These are phyloP conservation scores for Symbiodinium natans DNA, from an alignment of 73 alveolate genomes.

Conservation along the genomic window DNA sequence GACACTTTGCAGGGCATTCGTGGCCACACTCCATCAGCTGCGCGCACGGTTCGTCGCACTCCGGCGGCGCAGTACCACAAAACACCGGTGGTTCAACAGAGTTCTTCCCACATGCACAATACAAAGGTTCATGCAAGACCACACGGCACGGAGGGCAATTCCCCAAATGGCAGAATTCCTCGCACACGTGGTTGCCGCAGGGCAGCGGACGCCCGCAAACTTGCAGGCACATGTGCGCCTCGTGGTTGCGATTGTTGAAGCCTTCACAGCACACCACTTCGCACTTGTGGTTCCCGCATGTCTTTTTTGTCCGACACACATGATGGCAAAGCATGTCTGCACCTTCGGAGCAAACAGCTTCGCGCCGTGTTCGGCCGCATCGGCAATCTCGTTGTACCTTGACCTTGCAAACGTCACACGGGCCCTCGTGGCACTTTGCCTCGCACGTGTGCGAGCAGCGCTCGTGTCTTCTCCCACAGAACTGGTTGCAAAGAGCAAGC, in stretches of 20 bases:
- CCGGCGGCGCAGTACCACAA: slow-evolving; percentile 96
- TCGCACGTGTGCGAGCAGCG: slow-evolving; percentile 82
- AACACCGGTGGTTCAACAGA: slow-evolving; percentile 97
- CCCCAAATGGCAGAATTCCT: slow-evolving; percentile 98
- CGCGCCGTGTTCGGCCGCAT: slow-evolving; percentile 34
- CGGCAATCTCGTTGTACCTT: slow-evolving; percentile 84
- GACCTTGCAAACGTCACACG: slow-evolving; percentile 48
- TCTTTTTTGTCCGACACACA: slow-evolving; percentile 87
- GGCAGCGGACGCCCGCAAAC: slow-evolving; percentile 97
- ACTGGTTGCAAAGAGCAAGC: slow-evolving; percentile 53
- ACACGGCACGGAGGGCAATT: slow-evolving; percentile 98
- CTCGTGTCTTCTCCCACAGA: slow-evolving; percentile 39
- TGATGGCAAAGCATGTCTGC: slow-evolving; percentile 58
- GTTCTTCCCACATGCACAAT: slow-evolving; percentile 97
- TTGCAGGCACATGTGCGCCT: slow-evolving; percentile 97
- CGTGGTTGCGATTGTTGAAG: slow-evolving; percentile 91
- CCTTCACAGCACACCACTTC: slow-evolving; percentile 81
- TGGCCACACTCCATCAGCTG: slow-evolving; percentile 97
- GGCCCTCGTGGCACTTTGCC: slow-evolving; percentile 55
- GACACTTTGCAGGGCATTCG: slow-evolving; percentile 95
- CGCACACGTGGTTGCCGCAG: slow-evolving; percentile 98
- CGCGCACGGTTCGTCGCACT: slow-evolving; percentile 96
- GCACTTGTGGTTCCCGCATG: slow-evolving; percentile 94
- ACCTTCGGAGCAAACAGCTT: slow-evolving; percentile 69
- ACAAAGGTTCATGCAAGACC: slow-evolving; percentile 96